Percentiles rank a stretch among this genome's conserved stretches.
phyloP scores from a whole-genome alignment of 192 early-diverging fungal species.

The Phycomyces blakesleeanus region DNA sequence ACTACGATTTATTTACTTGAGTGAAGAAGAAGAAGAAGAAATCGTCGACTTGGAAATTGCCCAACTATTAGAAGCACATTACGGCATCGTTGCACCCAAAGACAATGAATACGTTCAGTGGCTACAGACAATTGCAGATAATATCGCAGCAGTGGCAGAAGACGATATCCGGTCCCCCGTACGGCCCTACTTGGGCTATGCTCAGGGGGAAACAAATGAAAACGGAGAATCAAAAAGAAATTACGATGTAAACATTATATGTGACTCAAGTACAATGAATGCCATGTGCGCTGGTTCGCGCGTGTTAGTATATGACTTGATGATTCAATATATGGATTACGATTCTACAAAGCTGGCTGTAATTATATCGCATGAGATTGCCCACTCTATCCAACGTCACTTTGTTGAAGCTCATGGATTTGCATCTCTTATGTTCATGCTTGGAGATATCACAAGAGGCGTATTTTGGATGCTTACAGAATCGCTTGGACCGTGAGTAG shows the following conservation, averaged over 20 bases:
- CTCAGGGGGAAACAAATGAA: neutral
- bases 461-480: slow-evolving; percentile 39
- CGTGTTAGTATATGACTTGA: slow-evolving; percentile 32
- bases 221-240: neutral
- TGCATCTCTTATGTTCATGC: slow-evolving; percentile 43
- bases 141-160: slow-evolving; percentile 17
- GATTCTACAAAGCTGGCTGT: slow-evolving; percentile 45
- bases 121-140: slow-evolving; percentile 31
- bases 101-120: slow-evolving; percentile 28
- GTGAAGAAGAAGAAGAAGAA: slow-evolving; percentile 46
- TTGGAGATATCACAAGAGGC: slow-evolving; percentile 42
- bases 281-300: slow-evolving; percentile 34
- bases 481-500: slow-evolving; percentile 31
- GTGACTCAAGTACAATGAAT: slow-evolving; percentile 31
- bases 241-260: slow-evolving; percentile 35
- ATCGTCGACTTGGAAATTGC: slow-evolving; percentile 32
- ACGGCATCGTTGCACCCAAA: slow-evolving; percentile 17
- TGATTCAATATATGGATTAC: slow-evolving; percentile 35
- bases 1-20: slow-evolving; percentile 45
- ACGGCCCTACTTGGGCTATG: slow-evolving; percentile 7
- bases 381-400: slow-evolving; percentile 52
- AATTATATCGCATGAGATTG: slow-evolving; percentile 54
- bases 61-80: slow-evolving; percentile 18
- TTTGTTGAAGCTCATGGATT: slow-evolving; percentile 53
- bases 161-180: slow-evolving; percentile 36